Conservation (phyloP, 164 flowering plant species). For the Umbilicus rupestris region DNA sequence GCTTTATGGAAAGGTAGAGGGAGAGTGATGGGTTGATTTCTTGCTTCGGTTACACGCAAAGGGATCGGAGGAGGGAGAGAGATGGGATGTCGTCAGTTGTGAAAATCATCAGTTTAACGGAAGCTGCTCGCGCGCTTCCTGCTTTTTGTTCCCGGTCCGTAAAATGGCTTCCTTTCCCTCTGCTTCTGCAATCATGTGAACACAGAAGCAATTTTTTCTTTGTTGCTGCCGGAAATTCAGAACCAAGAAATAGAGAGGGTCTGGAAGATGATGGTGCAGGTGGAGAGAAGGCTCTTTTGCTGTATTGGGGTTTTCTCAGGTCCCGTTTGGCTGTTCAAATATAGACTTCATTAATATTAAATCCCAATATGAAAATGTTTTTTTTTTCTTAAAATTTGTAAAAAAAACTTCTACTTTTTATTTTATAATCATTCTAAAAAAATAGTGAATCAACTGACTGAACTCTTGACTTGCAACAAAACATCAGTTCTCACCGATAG, state of each 20-base stretch:
- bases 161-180: not conserved
- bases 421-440: no score
- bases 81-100: not conserved
- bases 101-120: not conserved
- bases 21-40: not conserved
- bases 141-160: no score
- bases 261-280: not conserved
- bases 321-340: not conserved
- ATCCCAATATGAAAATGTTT: not conserved
- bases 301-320: not conserved
- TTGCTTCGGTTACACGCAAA: not conserved
- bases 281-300: not conserved
- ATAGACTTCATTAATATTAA: not conserved
- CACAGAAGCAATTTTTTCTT: not conserved
- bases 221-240: not conserved
- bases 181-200: constrained; percentile 3
- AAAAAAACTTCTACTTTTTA: not conserved
- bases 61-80: not conserved
- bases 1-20: not conserved
- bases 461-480: no score
- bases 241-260: not conserved
- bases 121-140: no score
- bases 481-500: no score
- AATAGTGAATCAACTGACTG: no score
- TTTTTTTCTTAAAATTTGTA: not conserved